Conservation (phyloP, 805 yeast species). For the Teunomyces funiuensis region DNA sequence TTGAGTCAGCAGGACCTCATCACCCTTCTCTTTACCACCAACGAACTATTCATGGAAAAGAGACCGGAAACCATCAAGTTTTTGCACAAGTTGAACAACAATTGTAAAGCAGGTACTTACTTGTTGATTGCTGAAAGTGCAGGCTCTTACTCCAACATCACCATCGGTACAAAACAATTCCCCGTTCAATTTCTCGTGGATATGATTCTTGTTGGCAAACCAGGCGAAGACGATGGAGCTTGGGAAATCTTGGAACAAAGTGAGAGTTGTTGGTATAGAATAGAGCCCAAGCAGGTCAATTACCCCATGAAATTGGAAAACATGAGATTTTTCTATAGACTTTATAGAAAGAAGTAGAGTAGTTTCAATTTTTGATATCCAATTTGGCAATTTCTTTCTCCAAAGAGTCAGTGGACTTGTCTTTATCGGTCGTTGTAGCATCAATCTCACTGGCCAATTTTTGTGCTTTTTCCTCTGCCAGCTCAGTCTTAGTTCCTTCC, state of each 20-base stretch:
- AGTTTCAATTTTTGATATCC: not conserved
- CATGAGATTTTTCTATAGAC: constrained; percentile 81
- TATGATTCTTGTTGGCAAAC: constrained; percentile 60
- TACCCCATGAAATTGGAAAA: constrained; percentile 75
- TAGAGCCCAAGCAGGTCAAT: constrained; percentile 45
- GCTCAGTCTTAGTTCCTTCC: not conserved
- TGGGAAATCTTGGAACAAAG: constrained; percentile 68
- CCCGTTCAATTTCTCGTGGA: constrained; percentile 83
- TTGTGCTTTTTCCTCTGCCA: constrained; percentile 1
- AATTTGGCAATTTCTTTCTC: constrained; percentile 9
- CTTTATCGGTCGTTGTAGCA: constrained; percentile 1
- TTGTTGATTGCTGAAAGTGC: constrained; percentile 82
- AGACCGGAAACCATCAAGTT: constrained; percentile 59
- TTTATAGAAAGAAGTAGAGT: constrained; percentile 55
- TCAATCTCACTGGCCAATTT: constrained; percentile 10
- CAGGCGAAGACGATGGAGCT: constrained; percentile 41
- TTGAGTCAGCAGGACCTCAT: constrained; percentile 45
- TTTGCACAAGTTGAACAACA: constrained; percentile 49
- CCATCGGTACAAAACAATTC: constrained; percentile 71
- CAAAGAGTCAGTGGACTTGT: not conserved
- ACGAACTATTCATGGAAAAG: constrained; percentile 76
- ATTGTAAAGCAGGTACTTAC: constrained; percentile 56
- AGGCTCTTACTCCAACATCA: constrained; percentile 81
- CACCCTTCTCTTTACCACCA: constrained; percentile 81
- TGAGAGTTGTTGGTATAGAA: constrained; percentile 83